These are phyloP conservation scores for Botrytis galanthina DNA, from an alignment of 2,329 filamentous ascomycete species.

Conservation along the genomic window DNA sequence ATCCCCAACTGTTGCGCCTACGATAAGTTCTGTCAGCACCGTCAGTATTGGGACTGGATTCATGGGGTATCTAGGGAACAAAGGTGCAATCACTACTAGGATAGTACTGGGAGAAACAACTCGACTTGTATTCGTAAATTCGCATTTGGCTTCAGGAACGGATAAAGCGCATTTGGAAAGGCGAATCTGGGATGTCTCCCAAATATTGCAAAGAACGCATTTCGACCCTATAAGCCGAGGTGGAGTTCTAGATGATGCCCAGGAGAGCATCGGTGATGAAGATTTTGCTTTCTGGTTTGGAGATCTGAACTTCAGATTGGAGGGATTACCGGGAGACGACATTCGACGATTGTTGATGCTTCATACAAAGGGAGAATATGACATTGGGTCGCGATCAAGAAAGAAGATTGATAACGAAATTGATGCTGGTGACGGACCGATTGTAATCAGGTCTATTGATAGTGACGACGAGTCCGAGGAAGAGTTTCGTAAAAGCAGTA, in stretches of 20 bases:
- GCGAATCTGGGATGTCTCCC: conserved; percentile 80
- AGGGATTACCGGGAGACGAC: conserved; percentile 84
- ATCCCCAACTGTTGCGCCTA: conserved; percentile 69
- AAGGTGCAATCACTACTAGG: conserved; percentile 80
- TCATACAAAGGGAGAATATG: conserved; percentile 78
- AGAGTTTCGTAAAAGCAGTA: conserved; percentile 27
- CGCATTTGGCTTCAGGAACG: conserved; percentile 82
- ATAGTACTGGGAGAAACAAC: conserved; percentile 89
- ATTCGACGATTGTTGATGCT: conserved; percentile 80
- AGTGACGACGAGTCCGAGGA: conserved; percentile 48
- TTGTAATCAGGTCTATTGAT: conserved; percentile 44
- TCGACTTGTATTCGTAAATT: conserved; percentile 84
- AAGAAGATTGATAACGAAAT: conserved; percentile 39
- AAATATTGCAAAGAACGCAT: conserved; percentile 71
- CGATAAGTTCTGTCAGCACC: conserved; percentile 78
- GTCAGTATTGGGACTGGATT: conserved; percentile 84
- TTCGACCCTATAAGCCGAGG: conserved; percentile 71
- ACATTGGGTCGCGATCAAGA: conserved; percentile 46
- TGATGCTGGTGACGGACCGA: conserved; percentile 49
- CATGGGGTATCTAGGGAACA: conserved; percentile 93
- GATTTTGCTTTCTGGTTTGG: conserved; percentile 97
- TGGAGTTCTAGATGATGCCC: conserved; percentile 63
- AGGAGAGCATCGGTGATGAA: conserved; percentile 76
- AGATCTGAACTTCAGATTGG: conserved; percentile 90
- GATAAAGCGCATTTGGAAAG: conserved; percentile 76